Evolutionary conservation across 78 protist species (phyloP).

Genomic region (Abeoforma whisleri): DNA sequence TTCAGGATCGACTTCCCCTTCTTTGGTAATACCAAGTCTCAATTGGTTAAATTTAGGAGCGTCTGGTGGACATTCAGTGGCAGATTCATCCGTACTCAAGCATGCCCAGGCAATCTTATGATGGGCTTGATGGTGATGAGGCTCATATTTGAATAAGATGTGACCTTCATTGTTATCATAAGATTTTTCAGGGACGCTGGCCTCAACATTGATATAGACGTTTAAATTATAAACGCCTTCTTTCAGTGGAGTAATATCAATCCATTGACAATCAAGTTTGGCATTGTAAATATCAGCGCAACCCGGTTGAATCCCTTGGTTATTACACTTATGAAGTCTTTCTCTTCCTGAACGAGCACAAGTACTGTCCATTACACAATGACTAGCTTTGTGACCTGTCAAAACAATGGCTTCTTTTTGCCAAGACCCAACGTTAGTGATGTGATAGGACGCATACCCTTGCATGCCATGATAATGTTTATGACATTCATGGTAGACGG

Average conservation of each 20-base stretch:
- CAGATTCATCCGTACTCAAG: background rate
- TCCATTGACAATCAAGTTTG: conserved; percentile 25
- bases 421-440: conserved; percentile 12
- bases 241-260: background rate
- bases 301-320: conserved; percentile 13
- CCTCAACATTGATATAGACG: conserved; percentile 27
- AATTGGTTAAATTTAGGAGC: background rate
- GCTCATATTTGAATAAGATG: conserved; percentile 5
- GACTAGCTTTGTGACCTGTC: conserved; percentile 23
- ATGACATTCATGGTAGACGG: conserved; percentile 32
- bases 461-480: conserved; percentile 35
- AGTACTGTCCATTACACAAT: conserved; percentile 20
- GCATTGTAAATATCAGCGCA: conserved; percentile 11
- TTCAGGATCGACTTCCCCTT: background rate
- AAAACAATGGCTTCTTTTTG: conserved; percentile 4
- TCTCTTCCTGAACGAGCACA: conserved; percentile 14
- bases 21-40: background rate
- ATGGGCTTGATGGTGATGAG: background rate
- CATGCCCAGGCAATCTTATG: background rate
- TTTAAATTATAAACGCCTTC: conserved; percentile 1
- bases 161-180: conserved; percentile 21
- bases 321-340: background rate
- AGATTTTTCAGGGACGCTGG: conserved; percentile 14
- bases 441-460: conserved; percentile 33
- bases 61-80: conserved; percentile 17